Base-by-base conservation (phyloP, 2,329 filamentous ascomycete species). In the Trichoderma sp. region DNA sequence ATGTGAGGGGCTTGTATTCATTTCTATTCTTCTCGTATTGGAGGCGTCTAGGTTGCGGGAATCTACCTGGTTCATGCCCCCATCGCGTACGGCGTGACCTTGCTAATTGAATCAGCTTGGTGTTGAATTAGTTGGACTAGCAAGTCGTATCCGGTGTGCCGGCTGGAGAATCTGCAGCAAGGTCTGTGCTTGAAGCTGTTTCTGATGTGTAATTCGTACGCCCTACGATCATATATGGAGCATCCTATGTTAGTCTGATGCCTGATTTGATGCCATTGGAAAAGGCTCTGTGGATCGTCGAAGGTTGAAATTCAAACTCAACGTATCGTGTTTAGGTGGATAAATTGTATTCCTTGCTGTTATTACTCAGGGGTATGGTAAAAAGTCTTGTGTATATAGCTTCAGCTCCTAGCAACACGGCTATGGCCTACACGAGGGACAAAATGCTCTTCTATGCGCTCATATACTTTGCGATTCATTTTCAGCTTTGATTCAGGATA, bases 1-100 rank as follows among this genome's bases (percentile, higher is more conserved):
- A 30, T 58, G 36, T 6, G 53, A 55, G 65, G 34, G 64, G 50
- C 59, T 58, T 58, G 47, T 67, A 67, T 67, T 67, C 64, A 67
- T 67, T 36, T 39, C 64, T 57, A 67, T 67, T 67, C 64, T 67
- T 57, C 32, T 57, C 32, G 6, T 13, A 34, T 15, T 30, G 8
- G 50, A 13, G 50, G 64, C 50, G 64, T 57, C 64, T 39, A 28
- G 15, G 32, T 57, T 39, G 50, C 47, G 64, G 50, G 50, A 67
- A 57, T 43, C 36, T 26, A 15, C 3, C 23, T 57, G 17, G 32
- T 20, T 34, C 32, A 20, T 36, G 64, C 26, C 20, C n/a, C 26
- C 13, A 1, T 36, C 53, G 11, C 11, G 17, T 20, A 20, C 23
- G 28, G n/a, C 23, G 28, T 30, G 17, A 32, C 30, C 28, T n/a